Evolutionary conservation across 345 rosid genomes (phyloP).

Genomic region (Erysimum cheiranthoides): DNA sequence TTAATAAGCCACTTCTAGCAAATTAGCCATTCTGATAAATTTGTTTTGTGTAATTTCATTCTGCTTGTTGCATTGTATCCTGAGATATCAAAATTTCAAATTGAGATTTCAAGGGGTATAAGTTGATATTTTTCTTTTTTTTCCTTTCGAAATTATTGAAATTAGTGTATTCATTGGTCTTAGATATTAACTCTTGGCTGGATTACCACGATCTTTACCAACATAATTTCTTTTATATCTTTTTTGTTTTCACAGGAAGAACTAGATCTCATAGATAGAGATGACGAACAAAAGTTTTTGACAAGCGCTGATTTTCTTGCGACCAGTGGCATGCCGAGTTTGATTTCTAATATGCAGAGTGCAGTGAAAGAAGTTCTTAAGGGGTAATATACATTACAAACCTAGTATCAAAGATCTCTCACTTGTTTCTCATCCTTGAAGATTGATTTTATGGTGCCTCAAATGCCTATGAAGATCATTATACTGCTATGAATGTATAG

Average conservation of each 20-base stretch:
- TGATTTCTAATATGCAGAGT: constrained; percentile 65
- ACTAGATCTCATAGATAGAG: constrained; percentile 71
- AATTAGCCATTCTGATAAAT: neutral
- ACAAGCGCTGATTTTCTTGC: constrained; percentile 83
- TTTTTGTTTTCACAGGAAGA: constrained; percentile 68
- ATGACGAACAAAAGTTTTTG: constrained; percentile 79
- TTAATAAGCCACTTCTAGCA: neutral
- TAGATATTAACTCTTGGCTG: constrained; percentile 8
- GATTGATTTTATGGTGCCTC: constrained; percentile 13
- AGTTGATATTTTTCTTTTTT: neutral
- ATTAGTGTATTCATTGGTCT: no score
- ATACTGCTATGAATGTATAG: neutral
- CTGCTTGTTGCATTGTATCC: neutral
- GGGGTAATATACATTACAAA: constrained; percentile 57
- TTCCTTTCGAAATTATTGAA: neutral
- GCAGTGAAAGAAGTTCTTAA: constrained; percentile 76
- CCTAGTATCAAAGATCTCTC: neutral
- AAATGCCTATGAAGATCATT: constrained; percentile 23
- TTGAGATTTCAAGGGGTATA: neutral
- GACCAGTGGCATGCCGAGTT: constrained; percentile 58
- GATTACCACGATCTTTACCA: no score
- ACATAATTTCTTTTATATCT: neutral
- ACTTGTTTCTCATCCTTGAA: constrained; percentile 10
- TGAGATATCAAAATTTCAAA: constrained; percentile 6
- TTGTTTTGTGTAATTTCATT: neutral